Percentiles rank a stretch among this genome's conserved stretches.
phyloP scores from a whole-genome alignment of 2,329 filamentous ascomycete genomes.

The Neurospora crassa region DNA sequence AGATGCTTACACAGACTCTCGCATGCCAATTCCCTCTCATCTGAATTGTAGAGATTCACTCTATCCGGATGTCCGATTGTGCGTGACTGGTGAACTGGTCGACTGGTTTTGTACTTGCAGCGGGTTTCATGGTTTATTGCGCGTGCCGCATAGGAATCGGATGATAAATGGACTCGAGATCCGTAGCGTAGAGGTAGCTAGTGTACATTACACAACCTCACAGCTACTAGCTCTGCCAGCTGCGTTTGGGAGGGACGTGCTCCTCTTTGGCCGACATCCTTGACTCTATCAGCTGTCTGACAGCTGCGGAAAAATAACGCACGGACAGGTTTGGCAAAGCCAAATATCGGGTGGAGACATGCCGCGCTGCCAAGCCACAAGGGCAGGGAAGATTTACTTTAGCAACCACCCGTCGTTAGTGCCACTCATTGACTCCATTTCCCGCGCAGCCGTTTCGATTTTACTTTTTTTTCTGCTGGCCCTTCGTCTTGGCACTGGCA shows the following conservation, averaged over 20 bases:
- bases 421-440: not conserved
- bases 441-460: not conserved
- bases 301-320: not conserved
- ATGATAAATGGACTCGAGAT: not conserved
- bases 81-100: not conserved
- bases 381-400: not conserved
- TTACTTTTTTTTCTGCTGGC: not conserved
- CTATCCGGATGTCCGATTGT: not conserved
- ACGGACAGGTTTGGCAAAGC: not conserved
- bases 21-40: not conserved
- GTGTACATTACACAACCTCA: not conserved
- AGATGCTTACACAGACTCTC: not conserved
- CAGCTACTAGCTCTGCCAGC: not conserved
- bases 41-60: not conserved
- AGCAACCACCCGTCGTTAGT: not conserved
- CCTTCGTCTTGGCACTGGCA: not conserved
- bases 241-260: not conserved
- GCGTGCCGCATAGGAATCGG: not conserved
- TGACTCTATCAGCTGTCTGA: not conserved
- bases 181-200: not conserved
- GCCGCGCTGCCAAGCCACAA: not conserved
- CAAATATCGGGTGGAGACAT: not conserved
- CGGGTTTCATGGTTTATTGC: not conserved
- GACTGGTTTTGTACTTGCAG: not conserved
- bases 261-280: not conserved